Evolutionary conservation across 768 basidiomycete species (phyloP), one percentile per base, ranked within the genome.

Genomic region (Phaffia australis): DNA sequence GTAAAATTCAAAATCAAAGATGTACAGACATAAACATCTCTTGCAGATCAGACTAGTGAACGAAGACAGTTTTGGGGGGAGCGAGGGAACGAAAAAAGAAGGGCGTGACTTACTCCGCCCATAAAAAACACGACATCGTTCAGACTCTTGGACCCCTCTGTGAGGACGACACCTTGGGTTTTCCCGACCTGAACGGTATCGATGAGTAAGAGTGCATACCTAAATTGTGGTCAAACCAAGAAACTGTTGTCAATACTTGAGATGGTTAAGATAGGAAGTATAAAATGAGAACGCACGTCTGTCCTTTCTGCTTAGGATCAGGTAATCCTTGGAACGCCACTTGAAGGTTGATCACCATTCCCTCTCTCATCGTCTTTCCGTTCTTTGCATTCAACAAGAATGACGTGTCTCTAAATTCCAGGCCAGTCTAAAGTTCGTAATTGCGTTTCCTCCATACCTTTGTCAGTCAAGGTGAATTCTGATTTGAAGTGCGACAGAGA

Each of bases 371-470:
- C 18, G 77, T 78, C 14, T 86, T 84, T 8, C 77, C 78, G 72
- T 89, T 94, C 79, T 94, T 98, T 9, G 84, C 70, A 5, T 86
- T 87, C 48, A 98, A 79, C 16, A 92, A 77, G 75, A 92, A 95
- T 0, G 84, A 80, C 14, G 86, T 83, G 74, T 99, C 94, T 51
- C 92, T 84, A 78, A 93, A 97, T 75, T 99, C 94, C 74, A 97
- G 84, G 7, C 94, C 94, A 75, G 86, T 97, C 93, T 97, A 71
- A 1, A 27, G 64, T 19, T 27, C 35, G 30, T 30, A 25, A 16
- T 1, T 46, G 57, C 23, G 32, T 65, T n/a, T n/a, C 25, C n/a
- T 56, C 50, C 48, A 27, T 16, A 30, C 30, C 5, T 21, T 48
- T 19, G 19, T 19, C 42, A n/a, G 46, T 1, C 56, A 50, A n/a